Conservation (phyloP, 768 basidiomycete genomes). For the Cantharellus cinnabarinus region DNA sequence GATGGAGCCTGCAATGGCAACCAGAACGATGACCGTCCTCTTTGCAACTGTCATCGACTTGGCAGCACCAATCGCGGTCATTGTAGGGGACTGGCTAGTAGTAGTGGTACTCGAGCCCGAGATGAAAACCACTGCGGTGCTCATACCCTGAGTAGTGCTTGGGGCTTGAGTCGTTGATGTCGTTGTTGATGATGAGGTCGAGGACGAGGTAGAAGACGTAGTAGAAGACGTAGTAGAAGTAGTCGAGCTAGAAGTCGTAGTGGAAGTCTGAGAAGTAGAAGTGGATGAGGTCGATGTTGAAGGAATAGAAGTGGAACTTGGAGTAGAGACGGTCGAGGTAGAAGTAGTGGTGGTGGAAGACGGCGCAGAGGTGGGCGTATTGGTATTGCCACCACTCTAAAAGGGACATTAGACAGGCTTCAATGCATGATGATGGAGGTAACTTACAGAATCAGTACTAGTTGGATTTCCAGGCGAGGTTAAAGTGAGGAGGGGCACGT, state of each 20-base stretch:
- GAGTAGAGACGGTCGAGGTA: not conserved
- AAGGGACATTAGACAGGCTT: not conserved
- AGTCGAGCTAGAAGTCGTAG: not conserved
- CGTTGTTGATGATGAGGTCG: not conserved
- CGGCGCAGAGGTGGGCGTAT: not conserved
- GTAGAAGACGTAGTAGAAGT: not conserved
- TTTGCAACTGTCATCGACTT: slow-evolving; percentile 12
- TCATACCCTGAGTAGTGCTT: not conserved
- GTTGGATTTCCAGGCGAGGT: not conserved
- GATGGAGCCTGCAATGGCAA: slow-evolving; percentile 45
- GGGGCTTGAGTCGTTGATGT: not conserved
- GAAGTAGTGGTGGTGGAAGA: not conserved
- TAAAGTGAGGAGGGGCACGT: not conserved
- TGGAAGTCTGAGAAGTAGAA: not conserved
- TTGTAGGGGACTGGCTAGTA: not conserved
- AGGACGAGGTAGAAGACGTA: not conserved
- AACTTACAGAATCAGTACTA: not conserved
- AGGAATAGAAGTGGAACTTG: not conserved
- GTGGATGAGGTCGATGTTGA: not conserved
- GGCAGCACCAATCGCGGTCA: not conserved
- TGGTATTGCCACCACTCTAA: no score
- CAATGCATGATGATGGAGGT: not conserved
- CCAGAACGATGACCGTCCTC: slow-evolving; percentile 36
- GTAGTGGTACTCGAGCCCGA: not conserved
- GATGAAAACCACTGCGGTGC: not conserved